Evolutionary conservation across 2,329 filamentous ascomycete species (phyloP).

Genomic region (Huntiella omanensis): DNA sequence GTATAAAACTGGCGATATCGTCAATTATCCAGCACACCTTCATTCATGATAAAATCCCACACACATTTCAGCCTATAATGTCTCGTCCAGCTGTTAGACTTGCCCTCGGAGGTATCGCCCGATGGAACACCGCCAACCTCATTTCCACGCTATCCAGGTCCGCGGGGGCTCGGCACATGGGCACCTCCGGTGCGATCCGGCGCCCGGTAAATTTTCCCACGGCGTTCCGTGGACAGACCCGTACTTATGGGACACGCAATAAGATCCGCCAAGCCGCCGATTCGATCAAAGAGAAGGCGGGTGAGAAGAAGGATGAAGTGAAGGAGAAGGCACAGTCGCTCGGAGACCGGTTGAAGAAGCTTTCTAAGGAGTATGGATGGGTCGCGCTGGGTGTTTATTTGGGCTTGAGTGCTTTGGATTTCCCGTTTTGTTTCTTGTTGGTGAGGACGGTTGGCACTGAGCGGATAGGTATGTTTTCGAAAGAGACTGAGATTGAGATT

Average conservation of each 20-base stretch:
- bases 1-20: not conserved
- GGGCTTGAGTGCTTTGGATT: conserved; percentile 64
- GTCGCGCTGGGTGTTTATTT: conserved; percentile 83
- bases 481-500: not conserved
- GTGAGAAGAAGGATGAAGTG: conserved; percentile 6
- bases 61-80: not conserved
- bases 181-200: no score
- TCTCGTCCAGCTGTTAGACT: conserved; percentile 2
- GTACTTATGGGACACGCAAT: conserved; percentile 3
- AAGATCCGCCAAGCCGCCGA: conserved; percentile 5
- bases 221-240: not conserved
- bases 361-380: conserved; percentile 90
- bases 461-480: conserved; percentile 43
- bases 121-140: not conserved
- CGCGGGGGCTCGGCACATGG: not conserved
- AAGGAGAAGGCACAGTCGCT: conserved; percentile 24
- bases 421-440: conserved; percentile 84
- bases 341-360: conserved; percentile 56
- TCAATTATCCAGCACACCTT: not conserved
- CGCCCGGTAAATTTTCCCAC: not conserved
- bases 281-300: conserved; percentile 8
- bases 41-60: not conserved
- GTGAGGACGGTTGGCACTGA: conserved; percentile 73
- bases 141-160: not conserved
- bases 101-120: not conserved